phyloP scores from a whole-genome alignment of 1,284 basidiomycete genomes.

The Microbotryum saponariae region DNA sequence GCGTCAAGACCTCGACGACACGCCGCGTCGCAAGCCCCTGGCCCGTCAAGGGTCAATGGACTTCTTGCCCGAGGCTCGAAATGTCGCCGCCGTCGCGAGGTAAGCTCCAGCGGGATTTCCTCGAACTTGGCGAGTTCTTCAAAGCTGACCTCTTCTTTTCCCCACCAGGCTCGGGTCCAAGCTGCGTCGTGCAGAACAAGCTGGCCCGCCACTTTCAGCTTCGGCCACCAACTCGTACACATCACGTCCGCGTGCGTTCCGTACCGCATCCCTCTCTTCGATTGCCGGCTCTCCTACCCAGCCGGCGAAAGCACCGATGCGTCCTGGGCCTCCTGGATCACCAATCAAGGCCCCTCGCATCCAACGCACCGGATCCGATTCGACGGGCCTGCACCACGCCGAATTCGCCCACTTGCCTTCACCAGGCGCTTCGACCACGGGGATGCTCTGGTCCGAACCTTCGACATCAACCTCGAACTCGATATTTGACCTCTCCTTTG shows the following conservation, averaged over 20 bases:
- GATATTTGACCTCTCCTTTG: background rate
- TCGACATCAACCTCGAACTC: background rate
- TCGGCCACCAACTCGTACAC: background rate
- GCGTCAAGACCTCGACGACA: conserved; percentile 23
- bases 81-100: conserved; percentile 18
- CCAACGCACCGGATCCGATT: conserved; percentile 21
- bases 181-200: conserved; percentile 18
- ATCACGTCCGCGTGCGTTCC: conserved; percentile 10
- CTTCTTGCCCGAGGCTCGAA: conserved; percentile 20
- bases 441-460: conserved; percentile 9
- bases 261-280: conserved; percentile 26
- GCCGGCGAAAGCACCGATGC: conserved; percentile 8
- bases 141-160: background rate
- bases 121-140: no score
- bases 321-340: background rate
- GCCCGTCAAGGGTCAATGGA: conserved; percentile 26
- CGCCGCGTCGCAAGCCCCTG: conserved; percentile 17
- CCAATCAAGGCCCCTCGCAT: conserved; percentile 7
- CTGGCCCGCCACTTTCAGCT: background rate
- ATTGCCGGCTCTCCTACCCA: conserved; percentile 29
- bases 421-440: conserved; percentile 1
- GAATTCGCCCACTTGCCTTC: background rate
- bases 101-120: conserved; percentile 2
- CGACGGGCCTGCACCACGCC: conserved; percentile 9
- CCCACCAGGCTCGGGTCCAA: conserved; percentile 21